Evolutionary conservation across 2,329 filamentous ascomycete species (phyloP), one percentile per base, ranked within the genome.

Genomic region (Aspergillus sp.): DNA sequence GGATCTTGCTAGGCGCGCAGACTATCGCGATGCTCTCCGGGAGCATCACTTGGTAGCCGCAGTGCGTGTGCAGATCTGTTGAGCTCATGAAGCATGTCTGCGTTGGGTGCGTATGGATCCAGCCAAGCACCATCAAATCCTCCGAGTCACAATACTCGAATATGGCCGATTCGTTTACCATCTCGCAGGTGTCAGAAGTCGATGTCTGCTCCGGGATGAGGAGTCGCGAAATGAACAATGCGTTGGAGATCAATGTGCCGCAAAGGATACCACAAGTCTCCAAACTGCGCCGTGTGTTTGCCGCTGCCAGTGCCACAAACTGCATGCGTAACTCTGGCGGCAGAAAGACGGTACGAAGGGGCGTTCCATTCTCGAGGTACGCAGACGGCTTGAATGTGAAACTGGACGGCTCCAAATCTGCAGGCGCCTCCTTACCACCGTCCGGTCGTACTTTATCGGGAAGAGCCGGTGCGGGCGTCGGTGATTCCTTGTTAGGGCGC

Each of bases 21-120:
- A 98, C 91, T 49, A 98, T 93, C 3, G 91, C 91, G 41, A 98
- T 86, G 48, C 85, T 93, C 67, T 98, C 91, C 1, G 86, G 81
- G 62, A 96, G 75, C 86, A 95, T 95, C 38, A 91, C 79, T 60
- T 98, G 91, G 56, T 95, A 96, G 8, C 86, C 86, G 3, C 80
- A 80, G 53, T 94, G 89, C 0, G 93, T 98, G 54, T 98, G 91
- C 44, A 96, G 56, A 53, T 98, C 91, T 30, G 89, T 71, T 30
- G 82, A 91, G 55, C 86, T 94, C 84, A 98, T 93, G 57, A 98
- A 98, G 60, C 91, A 98, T 0, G 86, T 93, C 63, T 98, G 91
- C 0, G 82, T 86, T 0, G 91, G 91, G 57, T 98, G 91, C 0
- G 91, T 98, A 55, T 98, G 91, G 40, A 98, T 98, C 91, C 91